These are phyloP conservation scores for Pichia eremophila DNA, from an alignment of 805 yeast species.

Conservation along the genomic window DNA sequence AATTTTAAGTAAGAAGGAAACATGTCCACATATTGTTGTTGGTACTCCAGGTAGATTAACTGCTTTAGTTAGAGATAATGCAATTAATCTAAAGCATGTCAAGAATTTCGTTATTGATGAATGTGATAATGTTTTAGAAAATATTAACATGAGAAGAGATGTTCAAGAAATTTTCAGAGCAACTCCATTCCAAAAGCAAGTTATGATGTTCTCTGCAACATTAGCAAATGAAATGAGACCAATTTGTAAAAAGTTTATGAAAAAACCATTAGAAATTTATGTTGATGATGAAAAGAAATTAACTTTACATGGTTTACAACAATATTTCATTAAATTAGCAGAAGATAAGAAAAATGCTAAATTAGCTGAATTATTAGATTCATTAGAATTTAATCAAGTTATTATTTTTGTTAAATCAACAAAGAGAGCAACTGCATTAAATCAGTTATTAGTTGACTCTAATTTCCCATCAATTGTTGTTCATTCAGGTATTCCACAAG, in stretches of 20 bases:
- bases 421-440: constrained; percentile 84
- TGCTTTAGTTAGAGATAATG: constrained; percentile 87
- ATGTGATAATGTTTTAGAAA: constrained; percentile 95
- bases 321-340: constrained; percentile 80
- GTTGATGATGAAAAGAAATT: constrained; percentile 97
- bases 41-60: constrained; percentile 98
- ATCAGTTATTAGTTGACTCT: constrained; percentile 79
- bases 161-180: constrained; percentile 96
- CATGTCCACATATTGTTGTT: constrained; percentile 92
- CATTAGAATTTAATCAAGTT: constrained; percentile 95
- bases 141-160: constrained; percentile 87
- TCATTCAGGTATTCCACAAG: constrained; percentile 92
- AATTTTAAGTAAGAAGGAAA: constrained; percentile 80
- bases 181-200: constrained; percentile 97
- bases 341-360: constrained; percentile 92
- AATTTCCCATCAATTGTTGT: constrained; percentile 97
- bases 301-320: constrained; percentile 96
- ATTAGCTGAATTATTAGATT: constrained; percentile 85
- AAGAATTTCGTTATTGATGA: constrained; percentile 95
- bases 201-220: constrained; percentile 98
- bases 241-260: constrained; percentile 95
- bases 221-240: constrained; percentile 91
- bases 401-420: constrained; percentile 92
- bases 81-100: constrained; percentile 75
- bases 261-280: constrained; percentile 92